Percentiles rank a stretch among this genome's conserved stretches.
phyloP scores from a whole-genome alignment of 306 rosid genomes.

The Dalbergia cochinchinensis region DNA sequence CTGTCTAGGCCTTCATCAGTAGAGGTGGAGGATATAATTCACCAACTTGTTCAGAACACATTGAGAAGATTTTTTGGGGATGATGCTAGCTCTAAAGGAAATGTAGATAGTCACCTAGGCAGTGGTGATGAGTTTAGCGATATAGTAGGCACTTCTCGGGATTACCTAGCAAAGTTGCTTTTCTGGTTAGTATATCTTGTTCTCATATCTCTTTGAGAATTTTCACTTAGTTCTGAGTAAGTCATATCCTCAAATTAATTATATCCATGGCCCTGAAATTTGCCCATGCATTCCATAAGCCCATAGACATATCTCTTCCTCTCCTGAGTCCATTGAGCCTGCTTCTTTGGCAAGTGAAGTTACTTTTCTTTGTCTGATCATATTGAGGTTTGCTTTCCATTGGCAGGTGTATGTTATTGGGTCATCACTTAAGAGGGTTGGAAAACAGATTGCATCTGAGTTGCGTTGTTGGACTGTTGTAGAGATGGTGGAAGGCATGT shows the following conservation, averaged over 20 bases:
- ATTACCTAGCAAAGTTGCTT: constrained; percentile 94
- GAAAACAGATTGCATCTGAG: constrained; percentile 93
- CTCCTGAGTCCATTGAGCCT: background rate
- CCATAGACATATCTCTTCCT: background rate
- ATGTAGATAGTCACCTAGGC: constrained; percentile 50
- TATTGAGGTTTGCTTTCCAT: constrained; percentile 27
- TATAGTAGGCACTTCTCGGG: constrained; percentile 75
- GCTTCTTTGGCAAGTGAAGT: constrained; percentile 12
- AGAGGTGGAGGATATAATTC: constrained; percentile 92
- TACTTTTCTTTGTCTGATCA: background rate
- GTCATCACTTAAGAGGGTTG: constrained; percentile 97
- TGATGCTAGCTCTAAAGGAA: constrained; percentile 55
- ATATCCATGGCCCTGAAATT: background rate
- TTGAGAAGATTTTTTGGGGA: constrained; percentile 67
- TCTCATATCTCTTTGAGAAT: constrained; percentile 12
- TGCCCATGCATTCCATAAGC: background rate
- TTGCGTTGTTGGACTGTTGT: constrained; percentile 90
- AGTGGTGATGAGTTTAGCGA: constrained; percentile 59
- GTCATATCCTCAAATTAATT: constrained; percentile 5
- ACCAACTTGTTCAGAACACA: constrained; percentile 82
- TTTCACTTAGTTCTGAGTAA: background rate
- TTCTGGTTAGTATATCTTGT: constrained; percentile 78
- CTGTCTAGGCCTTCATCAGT: constrained; percentile 79
- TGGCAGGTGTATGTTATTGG: constrained; percentile 97
- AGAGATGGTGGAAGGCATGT: constrained; percentile 60